A percentile compares a stretch with the other conserved stretches of the same genome.
Evolutionary conservation across 2,329 filamentous ascomycete genomes (phyloP).

Genomic region (Hypocrella siamensis): DNA sequence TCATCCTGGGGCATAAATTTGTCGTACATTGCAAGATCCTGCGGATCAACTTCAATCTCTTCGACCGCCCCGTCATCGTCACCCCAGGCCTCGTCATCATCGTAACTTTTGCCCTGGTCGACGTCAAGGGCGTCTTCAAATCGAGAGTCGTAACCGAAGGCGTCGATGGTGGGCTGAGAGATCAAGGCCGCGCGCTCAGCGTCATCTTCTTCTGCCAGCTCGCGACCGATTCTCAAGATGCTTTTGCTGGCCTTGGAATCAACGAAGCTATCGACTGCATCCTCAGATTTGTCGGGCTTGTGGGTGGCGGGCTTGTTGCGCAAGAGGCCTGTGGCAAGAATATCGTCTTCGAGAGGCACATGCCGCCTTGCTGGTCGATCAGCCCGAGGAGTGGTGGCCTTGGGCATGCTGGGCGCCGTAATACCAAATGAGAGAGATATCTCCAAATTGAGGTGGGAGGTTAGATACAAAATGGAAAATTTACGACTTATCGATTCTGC

Average conservation of each 20-base stretch:
- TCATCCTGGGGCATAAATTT: conserved; percentile 69
- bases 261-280: conserved; percentile 56
- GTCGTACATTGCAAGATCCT: conserved; percentile 80
- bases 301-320: conserved; percentile 62
- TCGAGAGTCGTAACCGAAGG: conserved; percentile 68
- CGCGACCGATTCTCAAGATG: conserved; percentile 79
- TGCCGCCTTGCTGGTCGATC: conserved; percentile 53
- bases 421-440: not conserved
- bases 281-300: conserved; percentile 45
- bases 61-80: conserved; percentile 61
- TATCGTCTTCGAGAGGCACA: conserved; percentile 82
- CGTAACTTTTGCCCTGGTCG: conserved; percentile 25
- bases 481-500: conserved; percentile 24
- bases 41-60: conserved; percentile 70
- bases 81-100: conserved; percentile 56
- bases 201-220: conserved; percentile 68
- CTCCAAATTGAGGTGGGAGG: conserved; percentile 7
- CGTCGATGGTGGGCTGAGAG: conserved; percentile 26
- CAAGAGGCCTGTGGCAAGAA: conserved; percentile 53
- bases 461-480: conserved; percentile 15
- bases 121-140: conserved; percentile 42
- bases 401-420: conserved; percentile 50
- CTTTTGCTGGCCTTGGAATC: conserved; percentile 78
- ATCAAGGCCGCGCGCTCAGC: conserved; percentile 17
- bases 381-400: conserved; percentile 47